Conservation (phyloP, 768 basidiomycete species). For the Leccinum subgranulosum region DNA sequence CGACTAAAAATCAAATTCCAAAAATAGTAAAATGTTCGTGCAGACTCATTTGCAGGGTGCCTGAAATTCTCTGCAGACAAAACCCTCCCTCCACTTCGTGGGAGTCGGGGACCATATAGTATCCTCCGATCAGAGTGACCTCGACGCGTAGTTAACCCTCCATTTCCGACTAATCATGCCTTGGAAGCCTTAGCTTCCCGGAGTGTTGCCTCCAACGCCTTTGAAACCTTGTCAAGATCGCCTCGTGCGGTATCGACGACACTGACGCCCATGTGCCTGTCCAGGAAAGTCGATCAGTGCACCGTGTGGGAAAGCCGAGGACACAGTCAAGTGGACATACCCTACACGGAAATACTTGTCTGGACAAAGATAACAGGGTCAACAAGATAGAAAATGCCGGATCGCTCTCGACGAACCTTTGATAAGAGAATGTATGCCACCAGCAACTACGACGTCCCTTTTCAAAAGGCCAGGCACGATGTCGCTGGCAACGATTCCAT, state of each 20-base stretch:
- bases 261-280: conserved; percentile 88
- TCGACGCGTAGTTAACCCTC: not conserved
- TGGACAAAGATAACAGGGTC: conserved; percentile 25
- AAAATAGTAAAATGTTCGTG: too few species aligned
- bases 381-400: conserved; percentile 1
- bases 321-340: conserved; percentile 32
- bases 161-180: not conserved
- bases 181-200: conserved; percentile 30
- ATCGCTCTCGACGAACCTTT: conserved; percentile 52
- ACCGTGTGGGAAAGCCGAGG: not conserved
- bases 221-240: conserved; percentile 72
- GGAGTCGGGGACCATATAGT: too few species aligned
- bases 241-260: conserved; percentile 66
- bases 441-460: conserved; percentile 78
- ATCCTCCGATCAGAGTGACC: not conserved
- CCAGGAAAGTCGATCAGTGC: not conserved
- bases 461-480: conserved; percentile 71
- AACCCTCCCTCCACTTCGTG: too few species aligned
- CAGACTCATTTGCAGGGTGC: too few species aligned
- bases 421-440: conserved; percentile 79
- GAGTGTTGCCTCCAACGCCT: conserved; percentile 59
- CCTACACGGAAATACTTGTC: conserved; percentile 93
- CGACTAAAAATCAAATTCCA: too few species aligned
- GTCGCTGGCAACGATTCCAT: conserved; percentile 73
- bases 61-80: too few species aligned